Evolutionary conservation across 139 green algal species (phyloP).

Genomic region (Trebouxia sp.): DNA sequence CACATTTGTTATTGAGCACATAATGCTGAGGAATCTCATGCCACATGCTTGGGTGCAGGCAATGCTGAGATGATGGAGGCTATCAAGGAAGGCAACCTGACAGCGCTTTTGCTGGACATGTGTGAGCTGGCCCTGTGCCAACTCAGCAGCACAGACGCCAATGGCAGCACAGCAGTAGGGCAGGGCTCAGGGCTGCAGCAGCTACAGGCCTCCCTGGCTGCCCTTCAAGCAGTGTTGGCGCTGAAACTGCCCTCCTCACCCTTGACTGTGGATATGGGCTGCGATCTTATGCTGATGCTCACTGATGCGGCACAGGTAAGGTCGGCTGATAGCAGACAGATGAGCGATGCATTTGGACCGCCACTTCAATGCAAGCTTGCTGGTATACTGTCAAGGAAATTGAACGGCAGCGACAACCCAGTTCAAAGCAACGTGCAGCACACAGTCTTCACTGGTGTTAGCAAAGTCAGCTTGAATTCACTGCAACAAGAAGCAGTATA

Average conservation of each 20-base stretch:
- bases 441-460: too few relatives aligned
- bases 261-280: neutral
- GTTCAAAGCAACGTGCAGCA: too few relatives aligned
- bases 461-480: too few relatives aligned
- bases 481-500: too few relatives aligned
- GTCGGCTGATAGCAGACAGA: neutral
- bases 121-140: neutral
- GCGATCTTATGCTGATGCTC: slow-evolving; percentile 5
- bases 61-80: neutral
- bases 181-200: neutral
- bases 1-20: too few relatives aligned
- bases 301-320: neutral
- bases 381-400: too few relatives aligned
- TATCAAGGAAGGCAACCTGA: neutral
- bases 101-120: neutral
- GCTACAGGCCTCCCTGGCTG: slow-evolving; percentile 8
- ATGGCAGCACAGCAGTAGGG: neutral
- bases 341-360: neutral
- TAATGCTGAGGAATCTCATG: too few relatives aligned
- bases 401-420: too few relatives aligned
- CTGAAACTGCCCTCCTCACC: neutral
- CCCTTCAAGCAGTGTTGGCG: neutral
- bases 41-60: too few relatives aligned
- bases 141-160: neutral
- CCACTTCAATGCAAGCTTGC: neutral